A percentile compares a stretch with the other conserved stretches of the same genome.
Conservation (phyloP, 2,329 filamentous ascomycete genomes). For the Arthrobotrys sphaeroides region DNA sequence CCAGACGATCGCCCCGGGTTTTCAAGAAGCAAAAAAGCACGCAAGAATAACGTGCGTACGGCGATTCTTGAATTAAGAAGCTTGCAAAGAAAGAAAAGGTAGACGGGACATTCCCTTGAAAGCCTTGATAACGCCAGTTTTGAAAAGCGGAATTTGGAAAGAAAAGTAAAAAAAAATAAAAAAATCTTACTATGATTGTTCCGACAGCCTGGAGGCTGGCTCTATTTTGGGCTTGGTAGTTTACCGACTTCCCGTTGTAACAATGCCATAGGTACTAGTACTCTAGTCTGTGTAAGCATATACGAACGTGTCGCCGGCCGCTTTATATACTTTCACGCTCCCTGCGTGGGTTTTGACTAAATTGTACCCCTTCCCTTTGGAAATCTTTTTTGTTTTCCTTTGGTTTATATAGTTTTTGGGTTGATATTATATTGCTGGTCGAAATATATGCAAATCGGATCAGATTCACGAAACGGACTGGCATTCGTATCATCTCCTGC, state of each 20-base stretch:
- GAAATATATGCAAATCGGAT: conserved; percentile 18
- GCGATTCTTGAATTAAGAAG: conserved; percentile 54
- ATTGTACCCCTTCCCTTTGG: conserved; percentile 24
- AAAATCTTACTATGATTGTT: conserved; percentile 32
- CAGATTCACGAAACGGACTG: neutral
- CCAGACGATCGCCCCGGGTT: conserved; percentile 14
- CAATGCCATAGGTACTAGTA: neutral
- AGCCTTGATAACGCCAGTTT: conserved; percentile 47
- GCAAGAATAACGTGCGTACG: conserved; percentile 46
- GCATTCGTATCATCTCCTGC: neutral
- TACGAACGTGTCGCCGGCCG: conserved; percentile 21
- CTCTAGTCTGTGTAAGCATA: conserved; percentile 12
- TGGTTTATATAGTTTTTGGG: neutral
- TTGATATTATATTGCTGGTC: conserved; percentile 34
- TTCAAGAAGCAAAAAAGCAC: conserved; percentile 37
- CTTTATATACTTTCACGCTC: conserved; percentile 40
- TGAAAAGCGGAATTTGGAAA: conserved; percentile 5
- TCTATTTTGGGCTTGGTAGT: conserved; percentile 33
- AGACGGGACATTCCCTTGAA: conserved; percentile 32
- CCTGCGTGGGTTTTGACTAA: neutral
- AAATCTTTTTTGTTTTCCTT: neutral
- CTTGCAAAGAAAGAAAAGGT: conserved; percentile 31
- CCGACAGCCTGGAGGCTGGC: conserved; percentile 29
- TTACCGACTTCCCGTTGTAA: conserved; percentile 13
- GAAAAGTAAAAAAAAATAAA: neutral